Evolutionary conservation across 495 filamentous ascomycete genomes (phyloP).

Genomic region (Talaromyces ruber): DNA sequence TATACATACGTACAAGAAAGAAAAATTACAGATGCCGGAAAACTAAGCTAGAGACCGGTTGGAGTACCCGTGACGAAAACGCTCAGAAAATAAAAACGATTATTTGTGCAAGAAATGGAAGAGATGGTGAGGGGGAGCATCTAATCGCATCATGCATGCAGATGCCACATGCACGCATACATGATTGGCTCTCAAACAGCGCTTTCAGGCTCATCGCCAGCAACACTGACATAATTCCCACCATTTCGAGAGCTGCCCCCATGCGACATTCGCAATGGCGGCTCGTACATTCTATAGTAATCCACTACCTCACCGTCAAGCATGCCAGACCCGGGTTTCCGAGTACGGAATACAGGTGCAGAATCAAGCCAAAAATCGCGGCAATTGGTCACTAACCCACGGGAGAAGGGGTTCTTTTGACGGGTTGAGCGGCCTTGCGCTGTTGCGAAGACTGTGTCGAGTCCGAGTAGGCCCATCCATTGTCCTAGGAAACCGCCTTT

Average conservation of each 20-base stretch:
- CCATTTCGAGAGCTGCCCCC: constrained; percentile 15
- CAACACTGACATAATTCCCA: constrained; percentile 29
- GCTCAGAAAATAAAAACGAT: background rate
- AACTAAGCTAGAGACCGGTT: background rate
- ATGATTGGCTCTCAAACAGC: background rate
- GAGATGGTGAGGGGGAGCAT: background rate
- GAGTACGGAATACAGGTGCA: constrained; percentile 67
- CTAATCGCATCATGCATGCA: background rate
- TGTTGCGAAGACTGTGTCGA: constrained; percentile 85
- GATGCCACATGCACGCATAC: background rate
- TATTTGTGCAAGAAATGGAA: background rate
- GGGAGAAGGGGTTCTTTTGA: constrained; percentile 74
- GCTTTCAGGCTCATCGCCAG: constrained; percentile 28
- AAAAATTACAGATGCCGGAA: background rate
- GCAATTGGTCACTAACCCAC: constrained; percentile 76
- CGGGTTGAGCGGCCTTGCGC: constrained; percentile 49
- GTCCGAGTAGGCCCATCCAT: constrained; percentile 75
- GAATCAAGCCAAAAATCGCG: constrained; percentile 95
- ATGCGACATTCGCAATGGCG: constrained; percentile 56
- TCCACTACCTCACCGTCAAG: constrained; percentile 73
- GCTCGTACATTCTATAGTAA: constrained; percentile 85
- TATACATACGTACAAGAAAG: background rate
- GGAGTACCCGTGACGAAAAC: background rate
- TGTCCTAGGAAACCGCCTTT: constrained; percentile 59
- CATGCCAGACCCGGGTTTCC: constrained; percentile 63